phyloP scores from a whole-genome alignment of 345 rosid genomes.

The Aquilaria sinensis region DNA sequence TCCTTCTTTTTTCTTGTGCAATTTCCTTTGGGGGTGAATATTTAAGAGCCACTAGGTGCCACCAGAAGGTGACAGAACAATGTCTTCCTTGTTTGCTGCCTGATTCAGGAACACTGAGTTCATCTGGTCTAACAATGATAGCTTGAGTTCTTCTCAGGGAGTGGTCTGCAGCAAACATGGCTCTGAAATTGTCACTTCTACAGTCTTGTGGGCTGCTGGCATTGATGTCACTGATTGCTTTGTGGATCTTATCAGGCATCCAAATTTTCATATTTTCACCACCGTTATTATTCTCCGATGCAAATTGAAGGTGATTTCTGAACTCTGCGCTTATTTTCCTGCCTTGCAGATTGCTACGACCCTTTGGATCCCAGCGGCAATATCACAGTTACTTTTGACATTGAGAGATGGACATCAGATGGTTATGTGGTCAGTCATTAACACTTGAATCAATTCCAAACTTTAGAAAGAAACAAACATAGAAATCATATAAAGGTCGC shows the following conservation, averaged over 20 bases:
- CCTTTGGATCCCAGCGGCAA: conserved; percentile 59
- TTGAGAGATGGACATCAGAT: conserved; percentile 26
- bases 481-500: too few relatives aligned
- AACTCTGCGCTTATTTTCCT: neutral
- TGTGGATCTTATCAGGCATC: conserved; percentile 36
- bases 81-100: conserved; percentile 5
- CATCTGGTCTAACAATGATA: conserved; percentile 7
- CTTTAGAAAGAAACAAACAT: too few relatives aligned
- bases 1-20: neutral
- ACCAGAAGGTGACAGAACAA: conserved; percentile 1
- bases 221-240: conserved; percentile 11
- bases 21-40: neutral
- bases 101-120: neutral
- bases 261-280: conserved; percentile 2
- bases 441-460: too few relatives aligned
- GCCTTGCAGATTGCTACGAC: conserved; percentile 52
- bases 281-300: neutral
- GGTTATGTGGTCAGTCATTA: conserved; percentile 44
- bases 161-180: conserved; percentile 13
- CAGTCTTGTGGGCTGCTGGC: conserved; percentile 8
- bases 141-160: neutral
- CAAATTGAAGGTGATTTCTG: neutral
- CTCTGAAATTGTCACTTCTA: neutral
- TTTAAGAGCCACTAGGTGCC: neutral
- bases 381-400: conserved; percentile 44